Conservation (phyloP, 2,329 filamentous ascomycete genomes). For the Orbilia blumenaviensis region DNA sequence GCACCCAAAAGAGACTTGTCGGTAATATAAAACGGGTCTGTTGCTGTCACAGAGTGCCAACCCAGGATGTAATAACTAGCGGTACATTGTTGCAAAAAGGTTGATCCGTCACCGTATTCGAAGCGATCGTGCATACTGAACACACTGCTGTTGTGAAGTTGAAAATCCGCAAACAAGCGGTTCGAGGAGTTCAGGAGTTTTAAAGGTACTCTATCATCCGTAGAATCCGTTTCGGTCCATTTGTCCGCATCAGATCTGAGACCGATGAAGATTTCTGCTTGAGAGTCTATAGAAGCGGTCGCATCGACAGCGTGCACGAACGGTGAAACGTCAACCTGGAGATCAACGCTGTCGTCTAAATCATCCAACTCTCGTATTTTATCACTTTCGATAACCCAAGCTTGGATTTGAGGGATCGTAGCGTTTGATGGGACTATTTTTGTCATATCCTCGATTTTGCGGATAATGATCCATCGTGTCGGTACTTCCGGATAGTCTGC, state of each 20-base stretch:
- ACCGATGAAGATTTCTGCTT: constrained; percentile 64
- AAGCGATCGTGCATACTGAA: constrained; percentile 61
- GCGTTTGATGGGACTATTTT: neutral
- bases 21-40: constrained; percentile 54
- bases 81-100: constrained; percentile 26
- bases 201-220: neutral
- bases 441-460: constrained; percentile 56
- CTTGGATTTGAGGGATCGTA: constrained; percentile 13
- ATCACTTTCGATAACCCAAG: constrained; percentile 63
- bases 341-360: constrained; percentile 58
- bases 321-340: constrained; percentile 62
- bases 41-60: constrained; percentile 59
- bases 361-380: constrained; percentile 59
- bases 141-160: constrained; percentile 62
- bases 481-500: constrained; percentile 55
- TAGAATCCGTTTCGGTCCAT: neutral
- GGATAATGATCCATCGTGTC: constrained; percentile 61
- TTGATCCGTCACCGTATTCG: constrained; percentile 56
- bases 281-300: constrained; percentile 56
- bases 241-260: constrained; percentile 39
- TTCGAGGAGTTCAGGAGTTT: constrained; percentile 58
- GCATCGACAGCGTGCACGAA: constrained; percentile 58
- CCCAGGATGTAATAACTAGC: constrained; percentile 62
- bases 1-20: too few species aligned
- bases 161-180: constrained; percentile 62